phyloP scores from a whole-genome alignment of 495 filamentous ascomycete species.

The Lindgomyces ingoldianus region DNA sequence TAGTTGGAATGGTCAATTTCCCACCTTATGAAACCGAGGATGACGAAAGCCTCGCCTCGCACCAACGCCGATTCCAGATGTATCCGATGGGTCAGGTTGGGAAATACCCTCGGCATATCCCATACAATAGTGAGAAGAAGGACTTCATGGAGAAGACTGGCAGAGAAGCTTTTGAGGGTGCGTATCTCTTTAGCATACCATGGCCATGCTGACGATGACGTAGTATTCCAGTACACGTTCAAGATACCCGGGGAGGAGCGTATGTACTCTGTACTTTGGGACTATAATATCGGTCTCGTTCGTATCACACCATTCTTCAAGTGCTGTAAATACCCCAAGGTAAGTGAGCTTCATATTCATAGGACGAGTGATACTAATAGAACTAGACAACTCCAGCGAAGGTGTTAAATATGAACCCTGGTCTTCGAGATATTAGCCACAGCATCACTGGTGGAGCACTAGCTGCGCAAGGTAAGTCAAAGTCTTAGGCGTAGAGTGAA shows the following conservation, averaged over 20 bases:
- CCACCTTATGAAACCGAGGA: slow-evolving; percentile 62
- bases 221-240: slow-evolving; percentile 94
- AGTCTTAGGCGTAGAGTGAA: background rate
- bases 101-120: slow-evolving; percentile 73
- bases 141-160: slow-evolving; percentile 80
- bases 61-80: slow-evolving; percentile 63
- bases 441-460: slow-evolving; percentile 94
- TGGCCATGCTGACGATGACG: slow-evolving; percentile 10
- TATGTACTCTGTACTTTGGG: slow-evolving; percentile 85
- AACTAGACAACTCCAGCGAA: slow-evolving; percentile 79
- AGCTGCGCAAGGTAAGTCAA: slow-evolving; percentile 75
- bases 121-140: slow-evolving; percentile 93
- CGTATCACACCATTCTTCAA: slow-evolving; percentile 95
- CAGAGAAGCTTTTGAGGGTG: slow-evolving; percentile 86
- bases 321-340: slow-evolving; percentile 82
- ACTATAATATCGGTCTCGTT: slow-evolving; percentile 94
- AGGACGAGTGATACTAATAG: slow-evolving; percentile 5
- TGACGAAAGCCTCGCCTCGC: slow-evolving; percentile 55
- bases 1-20: slow-evolving; percentile 65
- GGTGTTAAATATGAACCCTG: slow-evolving; percentile 74
- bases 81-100: slow-evolving; percentile 68
- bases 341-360: slow-evolving; percentile 38
- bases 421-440: slow-evolving; percentile 80
- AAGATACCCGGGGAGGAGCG: slow-evolving; percentile 65
- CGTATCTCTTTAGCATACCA: slow-evolving; percentile 27